phyloP scores from a whole-genome alignment of 2,329 filamentous ascomycete species.

The Blastomyces percursus region DNA sequence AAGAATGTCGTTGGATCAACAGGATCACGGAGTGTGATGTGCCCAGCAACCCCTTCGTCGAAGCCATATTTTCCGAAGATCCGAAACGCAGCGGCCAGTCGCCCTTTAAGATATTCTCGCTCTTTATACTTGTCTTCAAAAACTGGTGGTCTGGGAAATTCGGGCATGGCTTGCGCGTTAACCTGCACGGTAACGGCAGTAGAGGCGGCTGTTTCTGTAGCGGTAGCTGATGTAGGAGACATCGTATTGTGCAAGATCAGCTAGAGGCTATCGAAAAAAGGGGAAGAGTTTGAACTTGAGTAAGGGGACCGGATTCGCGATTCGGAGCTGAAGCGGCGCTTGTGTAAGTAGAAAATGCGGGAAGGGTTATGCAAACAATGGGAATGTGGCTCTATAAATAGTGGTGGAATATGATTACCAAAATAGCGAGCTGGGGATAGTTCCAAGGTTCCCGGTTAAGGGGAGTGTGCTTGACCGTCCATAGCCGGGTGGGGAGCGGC shows the following conservation, averaged over 20 bases:
- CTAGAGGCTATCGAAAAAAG: neutral
- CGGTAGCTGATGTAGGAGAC: conserved; percentile 23
- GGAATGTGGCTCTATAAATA: neutral
- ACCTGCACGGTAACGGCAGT: conserved; percentile 16
- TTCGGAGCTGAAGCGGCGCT: neutral
- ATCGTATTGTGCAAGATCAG: conserved; percentile 13
- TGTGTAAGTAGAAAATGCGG: neutral
- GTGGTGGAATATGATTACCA: neutral
- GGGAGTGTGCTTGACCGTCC: neutral
- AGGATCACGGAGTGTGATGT: conserved; percentile 53
- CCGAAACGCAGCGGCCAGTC: conserved; percentile 46
- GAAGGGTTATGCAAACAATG: neutral
- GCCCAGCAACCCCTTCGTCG: conserved; percentile 52
- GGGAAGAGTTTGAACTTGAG: neutral
- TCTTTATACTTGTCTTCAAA: conserved; percentile 37
- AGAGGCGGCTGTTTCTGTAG: conserved; percentile 15
- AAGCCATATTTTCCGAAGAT: conserved; percentile 49
- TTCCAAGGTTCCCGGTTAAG: neutral
- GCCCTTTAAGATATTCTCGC: conserved; percentile 44
- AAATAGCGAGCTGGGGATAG: neutral
- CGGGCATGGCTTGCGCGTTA: conserved; percentile 20
- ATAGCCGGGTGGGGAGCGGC: neutral
- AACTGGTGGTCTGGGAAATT: conserved; percentile 25
- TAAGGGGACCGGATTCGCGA: neutral
- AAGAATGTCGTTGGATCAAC: conserved; percentile 51